These are phyloP conservation scores for Populus euphratica DNA, from an alignment of 345 rosid genomes.

Conservation along the genomic window DNA sequence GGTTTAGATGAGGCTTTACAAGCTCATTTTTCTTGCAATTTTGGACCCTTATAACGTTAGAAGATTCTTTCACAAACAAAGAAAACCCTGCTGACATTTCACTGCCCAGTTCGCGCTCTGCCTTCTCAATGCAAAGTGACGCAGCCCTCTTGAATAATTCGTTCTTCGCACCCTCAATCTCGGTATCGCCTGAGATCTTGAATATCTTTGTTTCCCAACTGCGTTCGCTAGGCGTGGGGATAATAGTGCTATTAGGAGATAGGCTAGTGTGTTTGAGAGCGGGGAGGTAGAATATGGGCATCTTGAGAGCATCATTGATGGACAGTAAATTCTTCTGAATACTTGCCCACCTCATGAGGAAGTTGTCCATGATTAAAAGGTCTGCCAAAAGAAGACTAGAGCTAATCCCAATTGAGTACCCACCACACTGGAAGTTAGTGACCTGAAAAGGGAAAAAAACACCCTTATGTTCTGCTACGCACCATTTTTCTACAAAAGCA, in stretches of 20 bases:
- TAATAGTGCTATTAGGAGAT: neutral
- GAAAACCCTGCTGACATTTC: slow-evolving; percentile 23
- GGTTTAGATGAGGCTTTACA: neutral
- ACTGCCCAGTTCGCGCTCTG: slow-evolving; percentile 22
- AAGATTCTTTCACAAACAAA: slow-evolving; percentile 44
- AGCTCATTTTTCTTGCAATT: slow-evolving; percentile 22
- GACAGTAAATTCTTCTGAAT: slow-evolving; percentile 40
- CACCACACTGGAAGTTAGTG: slow-evolving; percentile 79
- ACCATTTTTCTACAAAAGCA: no score
- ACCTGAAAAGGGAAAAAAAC: slow-evolving; percentile 38
- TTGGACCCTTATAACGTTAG: slow-evolving; percentile 31
- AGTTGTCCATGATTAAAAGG: slow-evolving; percentile 34
- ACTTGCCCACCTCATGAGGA: slow-evolving; percentile 54
- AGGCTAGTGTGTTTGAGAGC: slow-evolving; percentile 19
- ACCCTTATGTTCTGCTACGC: no score
- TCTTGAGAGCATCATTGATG: slow-evolving; percentile 6
- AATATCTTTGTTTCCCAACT: slow-evolving; percentile 29
- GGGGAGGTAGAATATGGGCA: slow-evolving; percentile 58
- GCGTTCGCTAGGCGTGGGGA: slow-evolving; percentile 35
- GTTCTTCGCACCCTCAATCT: neutral
- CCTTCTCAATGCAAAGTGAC: slow-evolving; percentile 32
- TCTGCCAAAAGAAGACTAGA: slow-evolving; percentile 73
- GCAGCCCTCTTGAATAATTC: slow-evolving; percentile 22
- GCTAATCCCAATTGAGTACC: slow-evolving; percentile 81
- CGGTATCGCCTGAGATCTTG: slow-evolving; percentile 11